Evolutionary conservation across 805 yeast species (phyloP).

Genomic region (Hanseniaspora pseudoguilliermondii): DNA sequence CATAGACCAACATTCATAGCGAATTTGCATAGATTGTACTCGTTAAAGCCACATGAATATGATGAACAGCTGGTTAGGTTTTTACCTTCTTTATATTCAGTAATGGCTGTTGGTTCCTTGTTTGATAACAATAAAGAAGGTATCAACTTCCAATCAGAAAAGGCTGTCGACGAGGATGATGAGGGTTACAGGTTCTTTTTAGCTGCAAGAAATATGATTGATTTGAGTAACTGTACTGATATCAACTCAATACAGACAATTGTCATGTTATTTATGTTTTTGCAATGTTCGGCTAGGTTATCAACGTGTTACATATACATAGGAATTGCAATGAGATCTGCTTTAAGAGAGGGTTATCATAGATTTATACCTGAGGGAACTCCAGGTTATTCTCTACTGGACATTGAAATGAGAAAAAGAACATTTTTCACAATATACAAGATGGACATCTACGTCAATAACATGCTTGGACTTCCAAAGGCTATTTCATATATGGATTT

Average conservation of each 20-base stretch:
- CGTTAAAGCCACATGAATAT: conserved; percentile 63
- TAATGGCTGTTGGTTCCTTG: conserved; percentile 75
- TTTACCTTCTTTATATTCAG: conserved; percentile 69
- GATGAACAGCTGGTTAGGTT: conserved; percentile 68
- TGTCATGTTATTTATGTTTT: conserved; percentile 70
- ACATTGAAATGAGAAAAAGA: conserved; percentile 72
- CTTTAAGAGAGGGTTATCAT: conserved; percentile 75
- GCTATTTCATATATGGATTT: conserved; percentile 65
- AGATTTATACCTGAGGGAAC: conserved; percentile 45
- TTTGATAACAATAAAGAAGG: conserved; percentile 27
- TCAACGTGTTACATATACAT: conserved; percentile 85
- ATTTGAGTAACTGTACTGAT: conserved; percentile 76
- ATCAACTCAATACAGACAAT: conserved; percentile 73
- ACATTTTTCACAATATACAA: conserved; percentile 81
- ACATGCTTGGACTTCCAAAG: conserved; percentile 78
- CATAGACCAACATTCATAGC: conserved; percentile 72
- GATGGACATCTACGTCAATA: conserved; percentile 80
- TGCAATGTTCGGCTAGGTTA: conserved; percentile 80
- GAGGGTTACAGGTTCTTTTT: conserved; percentile 77
- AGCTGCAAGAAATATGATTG: conserved; percentile 74
- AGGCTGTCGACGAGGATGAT: conserved; percentile 27
- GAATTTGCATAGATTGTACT: conserved; percentile 64
- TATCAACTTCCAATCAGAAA: neutral
- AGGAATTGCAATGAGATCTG: conserved; percentile 78
- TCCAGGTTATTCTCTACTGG: conserved; percentile 46